Percentiles rank a stretch among this genome's conserved stretches.
phyloP scores from a whole-genome alignment of 2,329 filamentous ascomycete species.

The Dactylellina sp. region DNA sequence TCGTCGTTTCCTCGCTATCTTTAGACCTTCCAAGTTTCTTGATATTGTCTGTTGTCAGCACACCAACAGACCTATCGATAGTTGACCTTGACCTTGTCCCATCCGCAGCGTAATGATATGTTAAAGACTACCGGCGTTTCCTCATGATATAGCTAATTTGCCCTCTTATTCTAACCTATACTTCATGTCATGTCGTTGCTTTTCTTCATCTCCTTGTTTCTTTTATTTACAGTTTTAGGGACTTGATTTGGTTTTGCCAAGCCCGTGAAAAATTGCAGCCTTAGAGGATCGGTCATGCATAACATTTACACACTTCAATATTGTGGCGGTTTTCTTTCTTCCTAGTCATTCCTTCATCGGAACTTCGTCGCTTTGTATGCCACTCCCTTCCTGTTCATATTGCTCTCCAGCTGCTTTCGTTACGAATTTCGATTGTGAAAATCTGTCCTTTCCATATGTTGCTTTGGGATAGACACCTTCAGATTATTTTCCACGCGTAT shows the following conservation, averaged over 20 bases:
- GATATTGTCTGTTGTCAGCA: not conserved
- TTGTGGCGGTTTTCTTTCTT: not conserved
- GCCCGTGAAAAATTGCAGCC: not conserved
- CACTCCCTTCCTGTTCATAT: not conserved
- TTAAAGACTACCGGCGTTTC: constrained; percentile 39
- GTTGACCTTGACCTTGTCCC: not conserved
- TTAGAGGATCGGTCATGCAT: not conserved
- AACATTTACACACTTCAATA: not conserved
- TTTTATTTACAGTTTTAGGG: constrained; percentile 7
- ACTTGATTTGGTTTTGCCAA: not conserved
- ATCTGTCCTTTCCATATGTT: too few species aligned
- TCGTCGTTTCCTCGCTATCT: not conserved
- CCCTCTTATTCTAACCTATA: not conserved
- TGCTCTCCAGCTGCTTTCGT: not conserved
- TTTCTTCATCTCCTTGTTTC: not conserved
- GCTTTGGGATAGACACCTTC: too few species aligned
- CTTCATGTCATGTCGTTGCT: not conserved
- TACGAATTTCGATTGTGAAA: not conserved
- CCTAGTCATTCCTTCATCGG: not conserved
- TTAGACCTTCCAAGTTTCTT: not conserved
- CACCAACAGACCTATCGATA: not conserved
- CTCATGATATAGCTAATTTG: constrained; percentile 11
- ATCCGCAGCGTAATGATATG: constrained; percentile 26
- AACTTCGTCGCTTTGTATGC: not conserved
- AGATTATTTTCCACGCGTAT: too few species aligned